phyloP scores from a whole-genome alignment of 2,329 filamentous ascomycete species.

The Trichophyton simii region DNA sequence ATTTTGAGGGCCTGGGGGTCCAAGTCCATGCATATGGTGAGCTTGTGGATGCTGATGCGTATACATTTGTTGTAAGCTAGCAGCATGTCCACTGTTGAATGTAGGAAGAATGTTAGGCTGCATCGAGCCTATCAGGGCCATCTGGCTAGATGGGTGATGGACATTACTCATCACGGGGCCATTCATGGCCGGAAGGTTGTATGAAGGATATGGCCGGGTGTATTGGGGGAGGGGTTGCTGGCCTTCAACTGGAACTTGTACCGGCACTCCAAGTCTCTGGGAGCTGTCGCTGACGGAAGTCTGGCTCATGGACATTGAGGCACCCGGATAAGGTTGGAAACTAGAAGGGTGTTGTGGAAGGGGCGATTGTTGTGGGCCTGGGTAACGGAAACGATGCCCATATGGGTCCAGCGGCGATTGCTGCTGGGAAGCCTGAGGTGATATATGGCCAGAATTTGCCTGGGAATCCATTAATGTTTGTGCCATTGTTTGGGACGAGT shows the following conservation, averaged over 20 bases:
- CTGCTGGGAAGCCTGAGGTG: constrained; percentile 38
- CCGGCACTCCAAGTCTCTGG: constrained; percentile 44
- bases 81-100: constrained; percentile 50
- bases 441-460: constrained; percentile 20
- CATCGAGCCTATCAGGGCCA: constrained; percentile 55
- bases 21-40: constrained; percentile 33
- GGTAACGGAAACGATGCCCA: constrained; percentile 39
- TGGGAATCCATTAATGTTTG: constrained; percentile 39
- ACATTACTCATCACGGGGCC: constrained; percentile 68
- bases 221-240: constrained; percentile 26
- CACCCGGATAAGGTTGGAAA: constrained; percentile 26
- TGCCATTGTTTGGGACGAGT: constrained; percentile 30
- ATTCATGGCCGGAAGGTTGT: constrained; percentile 49
- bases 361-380: constrained; percentile 33
- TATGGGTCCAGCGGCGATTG: constrained; percentile 48
- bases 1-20: constrained; percentile 44
- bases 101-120: constrained; percentile 44
- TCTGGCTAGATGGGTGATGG: constrained; percentile 57
- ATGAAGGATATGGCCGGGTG: constrained; percentile 36
- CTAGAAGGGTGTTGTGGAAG: constrained; percentile 36
- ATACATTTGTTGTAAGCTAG: constrained; percentile 50
- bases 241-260: constrained; percentile 28
- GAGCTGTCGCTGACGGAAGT: constrained; percentile 32
- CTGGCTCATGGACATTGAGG: constrained; percentile 24
- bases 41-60: constrained; percentile 34